Base-by-base conservation (phyloP, 495 filamentous ascomycete genomes). In the Hypoxylon perforatum region DNA sequence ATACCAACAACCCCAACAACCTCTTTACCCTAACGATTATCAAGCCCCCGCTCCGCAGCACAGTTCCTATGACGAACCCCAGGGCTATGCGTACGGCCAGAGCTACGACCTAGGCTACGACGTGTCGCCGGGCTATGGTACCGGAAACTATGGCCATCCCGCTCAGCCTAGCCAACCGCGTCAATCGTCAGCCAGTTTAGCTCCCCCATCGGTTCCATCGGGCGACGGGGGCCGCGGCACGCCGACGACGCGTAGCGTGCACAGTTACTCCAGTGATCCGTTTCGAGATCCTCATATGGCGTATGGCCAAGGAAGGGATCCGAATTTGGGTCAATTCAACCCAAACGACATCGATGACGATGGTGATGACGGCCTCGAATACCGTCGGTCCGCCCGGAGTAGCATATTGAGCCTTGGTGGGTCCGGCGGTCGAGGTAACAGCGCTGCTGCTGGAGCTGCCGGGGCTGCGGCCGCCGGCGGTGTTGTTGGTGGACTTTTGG, bases 321-420 rank as follows among this genome's bases (percentile, higher is more conserved):
- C 77, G 57, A 74, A 67, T 57, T 75, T 85, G 59, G 78, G 83
- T 6, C 79, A 83, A 14, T 88, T 96, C 50, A 89, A 96, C 70
- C 92, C 92, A 0, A 86, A 90, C 61, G 88, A 89, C 1, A 93
- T 96, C 54, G 87, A 84, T 2, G 93, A 97, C 69, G 92, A 96
- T 69, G 92, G 90, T 7, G 93, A 97, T 67, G 93, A 97, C 63
- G 92, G 89, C 3, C 83, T 93, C 47, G 77, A 82, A 8, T 86
- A 86, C 55, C 73, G 76, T 22, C 73, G 74, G 57, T 57, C 77
- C 66, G 66, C 81, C 60, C 65, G 78, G 73, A 73, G 78, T 46
- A 88, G 85, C 25, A 83, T 85, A 63, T 73, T 90, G 35, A 85
- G 85, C 63, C 71, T 88, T 10, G 80, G 80, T 18, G 69, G 74